phyloP scores from a whole-genome alignment of 169 alveolate species.

The Plasmodium gaboni region DNA sequence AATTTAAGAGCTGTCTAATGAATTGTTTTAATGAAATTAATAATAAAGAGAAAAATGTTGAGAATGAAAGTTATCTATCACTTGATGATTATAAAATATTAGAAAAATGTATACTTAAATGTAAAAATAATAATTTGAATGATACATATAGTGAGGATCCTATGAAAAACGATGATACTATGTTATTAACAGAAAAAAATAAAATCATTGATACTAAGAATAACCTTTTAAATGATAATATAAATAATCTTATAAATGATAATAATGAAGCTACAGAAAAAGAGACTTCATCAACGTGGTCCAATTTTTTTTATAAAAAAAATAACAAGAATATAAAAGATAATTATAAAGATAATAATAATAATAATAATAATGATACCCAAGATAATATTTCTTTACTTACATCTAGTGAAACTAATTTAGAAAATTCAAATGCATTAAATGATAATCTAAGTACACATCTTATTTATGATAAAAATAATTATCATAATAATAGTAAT shows the following conservation, averaged over 20 bases:
- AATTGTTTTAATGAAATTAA: constrained; percentile 13
- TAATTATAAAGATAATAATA: too few species aligned
- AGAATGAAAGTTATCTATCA: not conserved
- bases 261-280: too few species aligned
- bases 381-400: too few species aligned
- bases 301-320: too few species aligned
- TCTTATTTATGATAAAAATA: too few species aligned
- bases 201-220: constrained; percentile 5
- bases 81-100: constrained; percentile 16
- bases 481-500: too few species aligned
- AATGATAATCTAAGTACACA: too few species aligned
- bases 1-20: constrained; percentile 20
- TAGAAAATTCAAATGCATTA: too few species aligned
- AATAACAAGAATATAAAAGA: not conserved
- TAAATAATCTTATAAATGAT: too few species aligned
- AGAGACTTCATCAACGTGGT: not conserved
- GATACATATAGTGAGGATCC: not conserved
- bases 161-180: constrained; percentile 2
- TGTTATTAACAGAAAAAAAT: not conserved
- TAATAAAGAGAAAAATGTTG: not conserved
- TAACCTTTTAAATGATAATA: constrained; percentile 5
- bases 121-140: constrained; percentile 13
- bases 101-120: constrained; percentile 32
- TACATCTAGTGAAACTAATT: too few species aligned
- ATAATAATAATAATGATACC: too few species aligned